These are phyloP conservation scores for Debaryomyces prosopidis DNA, from an alignment of 805 yeast species.

Conservation along the genomic window DNA sequence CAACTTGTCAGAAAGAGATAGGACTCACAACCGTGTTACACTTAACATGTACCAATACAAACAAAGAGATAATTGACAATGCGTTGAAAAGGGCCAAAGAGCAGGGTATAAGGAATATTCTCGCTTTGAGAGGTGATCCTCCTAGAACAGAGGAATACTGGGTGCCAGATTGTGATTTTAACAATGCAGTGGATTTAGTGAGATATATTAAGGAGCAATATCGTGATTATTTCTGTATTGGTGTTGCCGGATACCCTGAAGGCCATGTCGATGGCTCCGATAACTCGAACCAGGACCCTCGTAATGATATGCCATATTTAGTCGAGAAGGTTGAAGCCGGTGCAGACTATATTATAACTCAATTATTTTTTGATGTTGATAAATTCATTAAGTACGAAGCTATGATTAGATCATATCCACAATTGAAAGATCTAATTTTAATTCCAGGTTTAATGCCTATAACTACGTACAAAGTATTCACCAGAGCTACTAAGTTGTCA, in stretches of 20 bases:
- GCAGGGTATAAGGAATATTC: conserved; percentile 81
- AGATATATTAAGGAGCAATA: conserved; percentile 68
- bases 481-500: conserved; percentile 84
- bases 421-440: conserved; percentile 52
- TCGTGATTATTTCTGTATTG: conserved; percentile 85
- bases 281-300: conserved; percentile 60
- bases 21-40: conserved; percentile 92
- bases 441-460: conserved; percentile 93
- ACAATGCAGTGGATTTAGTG: conserved; percentile 84
- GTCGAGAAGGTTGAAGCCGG: conserved; percentile 90
- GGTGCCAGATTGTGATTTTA: conserved; percentile 57
- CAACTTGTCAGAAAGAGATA: conserved; percentile 69
- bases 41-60: conserved; percentile 94
- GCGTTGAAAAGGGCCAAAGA: conserved; percentile 72
- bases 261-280: conserved; percentile 92
- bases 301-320: conserved; percentile 73
- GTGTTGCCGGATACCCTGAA: conserved; percentile 98
- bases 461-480: conserved; percentile 77
- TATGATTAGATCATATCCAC: conserved; percentile 42
- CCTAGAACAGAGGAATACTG: conserved; percentile 75
- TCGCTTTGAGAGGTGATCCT: conserved; percentile 96
- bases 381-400: conserved; percentile 70
- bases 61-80: conserved; percentile 69
- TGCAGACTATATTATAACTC: conserved; percentile 91
- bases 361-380: conserved; percentile 84